A percentile compares a stretch with the other conserved stretches of the same genome.
phyloP scores from a whole-genome alignment of 1,284 basidiomycete species.

The Calocybe gambosa region DNA sequence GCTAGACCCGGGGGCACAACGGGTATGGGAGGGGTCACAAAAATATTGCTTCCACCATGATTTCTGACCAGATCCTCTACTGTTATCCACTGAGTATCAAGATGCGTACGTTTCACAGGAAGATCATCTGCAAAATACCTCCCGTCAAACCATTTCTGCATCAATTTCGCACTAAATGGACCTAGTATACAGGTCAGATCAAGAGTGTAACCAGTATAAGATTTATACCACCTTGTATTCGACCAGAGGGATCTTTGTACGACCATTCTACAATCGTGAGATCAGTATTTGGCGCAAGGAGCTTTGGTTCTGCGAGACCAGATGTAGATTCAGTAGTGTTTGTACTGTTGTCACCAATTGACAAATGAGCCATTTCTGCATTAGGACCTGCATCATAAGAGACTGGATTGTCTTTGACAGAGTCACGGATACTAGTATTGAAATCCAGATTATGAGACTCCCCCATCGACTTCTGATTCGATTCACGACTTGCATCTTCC shows the following conservation, averaged over 20 bases:
- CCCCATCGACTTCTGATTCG: neutral
- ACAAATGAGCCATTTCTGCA: constrained; percentile 15
- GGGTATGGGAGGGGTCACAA: constrained; percentile 47
- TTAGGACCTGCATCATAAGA: constrained; percentile 11
- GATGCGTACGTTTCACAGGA: constrained; percentile 71
- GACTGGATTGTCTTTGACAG: neutral
- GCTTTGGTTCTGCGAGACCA: constrained; percentile 16
- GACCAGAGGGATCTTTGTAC: constrained; percentile 87
- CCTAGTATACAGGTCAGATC: constrained; percentile 40
- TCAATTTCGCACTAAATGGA: constrained; percentile 84
- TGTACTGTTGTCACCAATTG: constrained; percentile 14
- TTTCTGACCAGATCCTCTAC: constrained; percentile 52
- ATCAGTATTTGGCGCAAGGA: constrained; percentile 49
- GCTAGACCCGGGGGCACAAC: constrained; percentile 49
- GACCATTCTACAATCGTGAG: constrained; percentile 80
- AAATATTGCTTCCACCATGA: constrained; percentile 51
- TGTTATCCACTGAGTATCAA: constrained; percentile 61
- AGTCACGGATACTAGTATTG: constrained; percentile 1
- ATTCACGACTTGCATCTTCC: constrained; percentile 29
- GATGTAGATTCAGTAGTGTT: constrained; percentile 14
- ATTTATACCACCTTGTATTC: constrained; percentile 68
- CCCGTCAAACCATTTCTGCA: constrained; percentile 96
- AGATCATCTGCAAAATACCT: constrained; percentile 88
- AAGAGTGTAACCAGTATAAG: constrained; percentile 1
- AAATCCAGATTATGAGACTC: constrained; percentile 4